phyloP scores from a whole-genome alignment of 805 yeast genomes.

The Hanseniaspora lindneri region DNA sequence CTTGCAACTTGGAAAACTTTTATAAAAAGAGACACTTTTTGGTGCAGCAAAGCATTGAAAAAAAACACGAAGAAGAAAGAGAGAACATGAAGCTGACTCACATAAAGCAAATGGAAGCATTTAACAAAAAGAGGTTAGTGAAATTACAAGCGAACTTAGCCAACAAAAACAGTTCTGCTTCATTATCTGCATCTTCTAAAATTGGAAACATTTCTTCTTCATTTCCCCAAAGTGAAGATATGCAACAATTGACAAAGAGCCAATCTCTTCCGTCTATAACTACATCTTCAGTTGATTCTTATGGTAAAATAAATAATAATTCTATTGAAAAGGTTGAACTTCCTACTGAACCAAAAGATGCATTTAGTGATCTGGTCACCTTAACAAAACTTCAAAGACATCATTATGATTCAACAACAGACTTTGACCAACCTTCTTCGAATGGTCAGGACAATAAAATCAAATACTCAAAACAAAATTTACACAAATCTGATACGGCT shows the following conservation, averaged over 20 bases:
- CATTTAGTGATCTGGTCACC: constrained; percentile 13
- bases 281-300: neutral
- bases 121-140: constrained; percentile 6
- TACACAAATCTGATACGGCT: too few species aligned
- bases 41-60: constrained; percentile 12
- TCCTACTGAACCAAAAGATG: neutral
- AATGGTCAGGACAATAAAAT: too few species aligned
- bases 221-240: too few species aligned
- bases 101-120: constrained; percentile 5
- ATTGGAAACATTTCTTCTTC: neutral
- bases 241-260: neutral
- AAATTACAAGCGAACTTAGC: neutral
- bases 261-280: constrained; percentile 5
- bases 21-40: constrained; percentile 26
- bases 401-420: neutral
- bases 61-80: constrained; percentile 12
- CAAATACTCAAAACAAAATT: too few species aligned
- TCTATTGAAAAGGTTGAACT: neutral
- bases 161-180: neutral
- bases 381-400: constrained; percentile 9
- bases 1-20: constrained; percentile 33
- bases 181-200: neutral
- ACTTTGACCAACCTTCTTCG: constrained; percentile 7
- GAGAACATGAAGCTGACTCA: constrained; percentile 10
- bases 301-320: neutral